phyloP scores from a whole-genome alignment of 2,329 filamentous ascomycete genomes.

The Aspergillus amoenus region DNA sequence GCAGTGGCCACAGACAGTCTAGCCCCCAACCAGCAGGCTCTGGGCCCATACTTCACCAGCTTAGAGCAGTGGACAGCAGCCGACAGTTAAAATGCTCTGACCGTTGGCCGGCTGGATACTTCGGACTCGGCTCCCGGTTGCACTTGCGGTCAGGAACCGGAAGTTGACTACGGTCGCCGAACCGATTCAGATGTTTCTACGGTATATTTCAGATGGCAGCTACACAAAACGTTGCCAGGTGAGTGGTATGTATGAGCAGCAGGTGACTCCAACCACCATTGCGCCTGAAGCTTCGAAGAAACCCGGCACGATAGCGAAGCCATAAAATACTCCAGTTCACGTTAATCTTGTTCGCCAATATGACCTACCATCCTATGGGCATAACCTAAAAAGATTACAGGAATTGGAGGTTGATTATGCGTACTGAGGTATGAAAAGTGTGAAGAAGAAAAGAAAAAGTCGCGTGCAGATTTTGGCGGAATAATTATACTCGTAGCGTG shows the following conservation, averaged over 20 bases:
- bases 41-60: no score
- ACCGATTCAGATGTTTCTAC: no score
- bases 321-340: slow-evolving; percentile 25
- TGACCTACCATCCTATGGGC: slow-evolving; percentile 47
- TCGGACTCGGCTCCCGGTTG: no score
- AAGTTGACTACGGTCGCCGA: no score
- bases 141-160: no score
- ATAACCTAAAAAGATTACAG: slow-evolving; percentile 20
- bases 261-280: slow-evolving; percentile 39
- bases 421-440: slow-evolving; percentile 44
- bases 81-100: no score
- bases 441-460: slow-evolving; percentile 30
- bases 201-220: no score
- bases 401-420: slow-evolving; percentile 52
- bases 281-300: slow-evolving; percentile 27
- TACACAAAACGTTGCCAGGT: not conserved
- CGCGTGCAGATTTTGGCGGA: slow-evolving; percentile 11
- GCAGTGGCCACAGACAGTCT: not conserved
- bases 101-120: no score
- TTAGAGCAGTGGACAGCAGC: no score
- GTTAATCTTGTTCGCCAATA: slow-evolving; percentile 49
- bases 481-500: not conserved
- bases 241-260: slow-evolving; percentile 37
- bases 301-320: slow-evolving; percentile 32
- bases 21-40: not conserved